Base-by-base conservation (phyloP, 768 basidiomycete species). In the Leccinellum luteum region DNA sequence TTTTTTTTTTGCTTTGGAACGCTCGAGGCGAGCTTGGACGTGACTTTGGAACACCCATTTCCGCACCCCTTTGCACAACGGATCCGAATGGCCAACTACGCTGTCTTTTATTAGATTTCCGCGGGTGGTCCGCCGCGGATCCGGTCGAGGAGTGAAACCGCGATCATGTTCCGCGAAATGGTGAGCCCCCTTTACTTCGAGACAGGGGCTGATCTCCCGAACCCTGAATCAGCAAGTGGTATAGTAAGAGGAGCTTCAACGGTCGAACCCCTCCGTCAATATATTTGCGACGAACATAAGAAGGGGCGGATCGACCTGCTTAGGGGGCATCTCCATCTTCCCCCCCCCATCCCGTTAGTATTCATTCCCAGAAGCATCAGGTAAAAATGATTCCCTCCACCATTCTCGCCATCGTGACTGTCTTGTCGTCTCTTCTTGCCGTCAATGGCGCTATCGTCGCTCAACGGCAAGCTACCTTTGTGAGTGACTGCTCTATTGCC, bases 361-460 rank as follows among this genome's bases (percentile, higher is more conserved):
- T n/a, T n/a, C n/a, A n/a, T n/a, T n/a, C 12, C 13, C 34, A 13
- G 4, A 3, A 1, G 1, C 2, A 2, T 13, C 15, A 4, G 19
- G 1, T 3, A 3, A 13, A 0, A 6, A 65, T 65, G 64, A 27
- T 65, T 28, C 43, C 54, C 21, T 55, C 65, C 13, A 59, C 53
- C 7, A 34, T 67, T 14, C 43, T 49, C 28, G 30, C 50, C 5
- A 2, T 64, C 13, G 56, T 34, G 2, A 9, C 45, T 17, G 17
- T 6, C 5, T 32, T 69, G 31, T 58, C 68, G 28, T 58, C 55
- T 13, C 2, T 69, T 21, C 49, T 23, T n/a, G 48, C 50, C 12
- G 58, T 44, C 34, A 67, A 59, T 4, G 63, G 68, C 3, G 67
- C 47, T 6, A 25, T 65, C 34, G 2, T 69, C 7, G 3, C 62